These are phyloP conservation scores for Rhynchosporium graminicola DNA, from an alignment of 2,329 filamentous ascomycete species.

Conservation along the genomic window DNA sequence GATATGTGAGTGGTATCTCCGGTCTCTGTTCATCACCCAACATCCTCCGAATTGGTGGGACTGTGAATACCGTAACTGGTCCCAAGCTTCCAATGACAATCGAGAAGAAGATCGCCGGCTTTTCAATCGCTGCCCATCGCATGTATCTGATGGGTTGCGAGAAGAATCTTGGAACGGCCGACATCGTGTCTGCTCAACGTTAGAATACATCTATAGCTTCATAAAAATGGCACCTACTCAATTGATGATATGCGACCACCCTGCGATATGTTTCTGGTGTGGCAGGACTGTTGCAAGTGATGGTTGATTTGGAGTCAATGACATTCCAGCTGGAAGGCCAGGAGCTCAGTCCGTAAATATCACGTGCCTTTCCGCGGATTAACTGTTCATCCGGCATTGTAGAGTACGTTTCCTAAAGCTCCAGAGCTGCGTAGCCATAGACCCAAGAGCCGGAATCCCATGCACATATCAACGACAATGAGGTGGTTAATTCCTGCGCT, in stretches of 20 bases:
- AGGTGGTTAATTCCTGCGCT: slow-evolving; percentile 72
- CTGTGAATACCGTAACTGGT: slow-evolving; percentile 67
- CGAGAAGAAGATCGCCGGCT: slow-evolving; percentile 90
- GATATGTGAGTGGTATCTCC: slow-evolving; percentile 85
- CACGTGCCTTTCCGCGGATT: slow-evolving; percentile 27
- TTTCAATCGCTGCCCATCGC: slow-evolving; percentile 84
- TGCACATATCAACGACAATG: slow-evolving; percentile 53
- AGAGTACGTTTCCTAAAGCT: slow-evolving; percentile 42
- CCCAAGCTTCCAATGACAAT: slow-evolving; percentile 71
- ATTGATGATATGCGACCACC: slow-evolving; percentile 40
- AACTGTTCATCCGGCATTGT: slow-evolving; percentile 32
- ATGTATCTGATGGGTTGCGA: slow-evolving; percentile 79
- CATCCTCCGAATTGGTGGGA: slow-evolving; percentile 71
- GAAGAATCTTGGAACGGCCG: slow-evolving; percentile 76
- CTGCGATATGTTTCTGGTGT: slow-evolving; percentile 20
- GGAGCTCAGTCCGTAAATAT: slow-evolving; percentile 23
- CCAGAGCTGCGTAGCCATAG: slow-evolving; percentile 28
- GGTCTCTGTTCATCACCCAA: slow-evolving; percentile 74
- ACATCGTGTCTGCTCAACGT: slow-evolving; percentile 53
- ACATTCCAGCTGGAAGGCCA: slow-evolving; percentile 24
- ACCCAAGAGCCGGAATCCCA: slow-evolving; percentile 22
- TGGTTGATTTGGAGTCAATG: slow-evolving; percentile 13
- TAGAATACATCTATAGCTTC: slow-evolving; percentile 17
- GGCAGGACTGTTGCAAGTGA: slow-evolving; percentile 24
- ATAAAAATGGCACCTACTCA: slow-evolving; percentile 29